Base-by-base conservation (phyloP, 176 grass and related monocot genomes). In the Olyra latifolia region DNA sequence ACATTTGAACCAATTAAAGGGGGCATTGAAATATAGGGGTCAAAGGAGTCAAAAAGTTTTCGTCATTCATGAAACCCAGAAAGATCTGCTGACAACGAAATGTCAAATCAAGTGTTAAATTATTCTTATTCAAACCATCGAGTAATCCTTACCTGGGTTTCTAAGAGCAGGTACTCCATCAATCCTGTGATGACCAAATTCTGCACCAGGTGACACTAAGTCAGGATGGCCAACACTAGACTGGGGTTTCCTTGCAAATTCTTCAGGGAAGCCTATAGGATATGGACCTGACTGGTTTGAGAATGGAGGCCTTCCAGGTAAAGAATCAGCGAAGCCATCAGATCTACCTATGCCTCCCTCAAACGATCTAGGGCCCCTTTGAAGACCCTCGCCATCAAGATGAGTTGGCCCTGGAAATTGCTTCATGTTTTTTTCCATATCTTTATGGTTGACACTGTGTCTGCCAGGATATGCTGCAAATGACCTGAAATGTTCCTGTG, bases 141-240 rank as follows among this genome's bases (percentile, higher is more conserved):
- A 43, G 71, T 75, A 88, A 75, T 80, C 53, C 66, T 62, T 94
- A 85, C 87, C 77, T 63, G 87, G 61, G n/a, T 82, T 92, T 72
- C 89, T 92, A 22, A 90, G 39, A 72, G 71, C 67, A 62, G 91
- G 85, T 35, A 89, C 77, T 72, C 77, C 89, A 86, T 87, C 89
- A 73, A 88, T 66, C 46, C 71, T 76, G 46, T 77, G 80, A 64
- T 56, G 72, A 55, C 75, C 89, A 62, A 79, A 94, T 85, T 94
- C 89, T 70, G 69, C 20, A 85, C 70, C 80, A 73, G 75, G 80
- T 63, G 89, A 78, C 40, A 78, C 47, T 50, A 89, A 78, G 32
- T 94, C 87, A 76, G 80, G 61, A 66, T 30, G 62, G 16, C 17
- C 52, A 62, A 71, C 69, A 45, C 66, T 24, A 77, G 78, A 45